Conservation (phyloP, 345 rosid species). For the Microthlaspi erraticum region DNA sequence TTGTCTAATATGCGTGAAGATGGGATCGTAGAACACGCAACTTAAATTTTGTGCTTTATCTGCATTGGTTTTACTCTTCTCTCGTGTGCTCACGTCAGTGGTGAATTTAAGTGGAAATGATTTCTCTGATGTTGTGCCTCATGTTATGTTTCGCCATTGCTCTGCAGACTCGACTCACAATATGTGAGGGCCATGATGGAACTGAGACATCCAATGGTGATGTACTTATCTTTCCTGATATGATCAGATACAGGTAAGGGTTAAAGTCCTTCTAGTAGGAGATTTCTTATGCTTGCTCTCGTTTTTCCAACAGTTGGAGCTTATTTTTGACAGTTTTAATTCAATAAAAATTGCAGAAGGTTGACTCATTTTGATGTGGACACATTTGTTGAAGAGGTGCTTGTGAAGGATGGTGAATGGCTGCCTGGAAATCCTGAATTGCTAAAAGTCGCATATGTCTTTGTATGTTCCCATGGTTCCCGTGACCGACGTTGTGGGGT, state of each 20-base stretch:
- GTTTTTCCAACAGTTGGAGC: slow-evolving; percentile 19
- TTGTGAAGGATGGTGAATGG: slow-evolving; percentile 94
- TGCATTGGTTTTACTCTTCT: neutral
- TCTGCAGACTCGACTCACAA: slow-evolving; percentile 77
- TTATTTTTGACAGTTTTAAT: slow-evolving; percentile 30
- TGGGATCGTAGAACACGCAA: slow-evolving; percentile 8
- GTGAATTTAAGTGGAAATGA: neutral
- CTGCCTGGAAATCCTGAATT: slow-evolving; percentile 87
- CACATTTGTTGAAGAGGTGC: slow-evolving; percentile 97
- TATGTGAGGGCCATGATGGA: slow-evolving; percentile 99
- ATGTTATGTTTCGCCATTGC: slow-evolving; percentile 9
- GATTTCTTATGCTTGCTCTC: neutral
- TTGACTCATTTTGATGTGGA: slow-evolving; percentile 99
- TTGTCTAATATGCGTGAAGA: slow-evolving; percentile 1
- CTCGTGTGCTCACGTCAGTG: slow-evolving; percentile 4
- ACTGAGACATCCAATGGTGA: slow-evolving; percentile 97
- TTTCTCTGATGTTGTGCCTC: slow-evolving; percentile 19
- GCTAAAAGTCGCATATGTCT: slow-evolving; percentile 78
- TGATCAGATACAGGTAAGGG: slow-evolving; percentile 91
- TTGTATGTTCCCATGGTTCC: slow-evolving; percentile 94
- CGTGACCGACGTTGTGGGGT: slow-evolving; percentile 90
- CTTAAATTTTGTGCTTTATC: slow-evolving; percentile 9
- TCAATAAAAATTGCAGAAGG: slow-evolving; percentile 70
- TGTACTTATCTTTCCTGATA: slow-evolving; percentile 94
- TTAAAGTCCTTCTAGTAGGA: slow-evolving; percentile 15